Percentiles rank a stretch among this genome's conserved stretches.
Evolutionary conservation across 768 basidiomycete species (phyloP).

Genomic region (Pilatotrama ljubarskyi): DNA sequence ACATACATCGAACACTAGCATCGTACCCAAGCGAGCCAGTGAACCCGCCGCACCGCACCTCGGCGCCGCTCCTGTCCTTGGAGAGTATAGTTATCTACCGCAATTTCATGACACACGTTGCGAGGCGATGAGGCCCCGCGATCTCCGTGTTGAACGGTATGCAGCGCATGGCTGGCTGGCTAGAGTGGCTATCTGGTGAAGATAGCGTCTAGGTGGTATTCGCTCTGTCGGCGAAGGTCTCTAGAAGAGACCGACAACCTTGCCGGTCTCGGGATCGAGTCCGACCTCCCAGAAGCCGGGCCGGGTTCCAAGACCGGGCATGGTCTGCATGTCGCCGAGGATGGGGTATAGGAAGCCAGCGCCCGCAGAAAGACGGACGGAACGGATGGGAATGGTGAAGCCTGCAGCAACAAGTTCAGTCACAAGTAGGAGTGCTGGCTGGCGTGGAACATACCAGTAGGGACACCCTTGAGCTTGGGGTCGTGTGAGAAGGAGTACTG

Average conservation of each 20-base stretch:
- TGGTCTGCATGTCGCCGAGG: constrained; percentile 96
- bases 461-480: constrained; percentile 86
- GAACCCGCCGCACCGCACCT: constrained; percentile 12
- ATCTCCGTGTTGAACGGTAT: constrained; percentile 42
- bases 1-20: background rate
- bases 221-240: background rate
- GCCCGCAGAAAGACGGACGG: constrained; percentile 85
- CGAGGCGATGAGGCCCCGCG: constrained; percentile 21
- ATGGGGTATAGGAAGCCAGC: constrained; percentile 96
- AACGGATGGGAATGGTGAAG: constrained; percentile 90
- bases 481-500: constrained; percentile 98
- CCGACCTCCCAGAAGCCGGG: constrained; percentile 95
- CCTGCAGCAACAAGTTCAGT: constrained; percentile 45
- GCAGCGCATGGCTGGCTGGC: constrained; percentile 31
- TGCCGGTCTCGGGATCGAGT: constrained; percentile 75
- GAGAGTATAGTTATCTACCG: constrained; percentile 13
- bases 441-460: constrained; percentile 54
- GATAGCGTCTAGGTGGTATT: constrained; percentile 23
- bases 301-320: constrained; percentile 93
- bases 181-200: constrained; percentile 34
- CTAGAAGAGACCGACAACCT: constrained; percentile 86
- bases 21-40: background rate
- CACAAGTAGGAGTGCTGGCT: background rate
- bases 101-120: constrained; percentile 7
- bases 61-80: constrained; percentile 14